A percentile compares a stretch with the other conserved stretches of the same genome.
Evolutionary conservation across 805 yeast species (phyloP).

Genomic region (Candida lessepsii): DNA sequence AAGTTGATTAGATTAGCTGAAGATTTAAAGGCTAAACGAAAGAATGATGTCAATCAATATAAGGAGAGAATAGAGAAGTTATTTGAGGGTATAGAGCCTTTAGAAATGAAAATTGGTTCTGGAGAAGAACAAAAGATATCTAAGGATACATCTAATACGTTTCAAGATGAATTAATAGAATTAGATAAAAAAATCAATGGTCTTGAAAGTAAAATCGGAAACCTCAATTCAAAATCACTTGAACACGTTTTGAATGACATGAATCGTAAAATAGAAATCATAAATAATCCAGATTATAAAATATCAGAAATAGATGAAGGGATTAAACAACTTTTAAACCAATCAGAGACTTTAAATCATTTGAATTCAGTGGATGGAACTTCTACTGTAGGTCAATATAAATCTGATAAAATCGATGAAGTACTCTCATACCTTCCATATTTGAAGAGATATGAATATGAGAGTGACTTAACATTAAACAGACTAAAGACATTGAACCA

Average conservation of each 20-base stretch:
- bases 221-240: constrained; percentile 16
- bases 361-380: constrained; percentile 1
- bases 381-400: constrained; percentile 3
- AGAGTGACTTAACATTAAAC: constrained; percentile 25
- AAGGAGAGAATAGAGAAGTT: constrained; percentile 8
- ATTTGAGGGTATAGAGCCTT: constrained; percentile 10
- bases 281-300: constrained; percentile 35
- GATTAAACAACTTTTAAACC: constrained; percentile 23
- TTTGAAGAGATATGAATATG: constrained; percentile 21
- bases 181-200: constrained; percentile 11
- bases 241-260: constrained; percentile 30
- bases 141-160: neutral
- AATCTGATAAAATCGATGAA: constrained; percentile 22
- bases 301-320: constrained; percentile 24
- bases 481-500: constrained; percentile 32
- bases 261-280: constrained; percentile 30
- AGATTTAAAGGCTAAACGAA: constrained; percentile 6
- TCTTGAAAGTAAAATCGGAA: constrained; percentile 10
- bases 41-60: constrained; percentile 6
- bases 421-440: constrained; percentile 25
- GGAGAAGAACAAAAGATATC: too few species aligned
- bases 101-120: too few species aligned
- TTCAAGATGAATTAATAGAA: constrained; percentile 3
- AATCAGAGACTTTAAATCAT: constrained; percentile 22
- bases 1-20: constrained; percentile 11